A percentile compares a stretch with the other conserved stretches of the same genome.
phyloP scores from a whole-genome alignment of 352 stramenopile genomes.

The Globisporangium apiculatum region DNA sequence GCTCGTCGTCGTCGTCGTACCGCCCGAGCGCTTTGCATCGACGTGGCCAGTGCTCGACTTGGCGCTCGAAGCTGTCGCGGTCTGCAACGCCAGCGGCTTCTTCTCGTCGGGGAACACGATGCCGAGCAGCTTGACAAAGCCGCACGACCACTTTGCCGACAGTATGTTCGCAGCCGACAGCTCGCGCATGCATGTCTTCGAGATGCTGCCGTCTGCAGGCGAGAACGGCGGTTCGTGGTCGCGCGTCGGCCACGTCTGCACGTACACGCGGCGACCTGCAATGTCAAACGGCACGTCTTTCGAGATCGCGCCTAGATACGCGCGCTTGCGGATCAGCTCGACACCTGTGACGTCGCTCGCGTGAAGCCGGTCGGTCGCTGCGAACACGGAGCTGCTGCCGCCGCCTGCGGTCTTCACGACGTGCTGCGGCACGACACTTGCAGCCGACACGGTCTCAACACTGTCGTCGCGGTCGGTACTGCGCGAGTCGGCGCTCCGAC shows the following conservation, averaged over 20 bases:
- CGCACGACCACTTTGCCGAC: constrained; percentile 28
- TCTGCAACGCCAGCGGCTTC: constrained; percentile 11
- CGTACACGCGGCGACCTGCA: constrained; percentile 45
- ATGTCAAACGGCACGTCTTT: constrained; percentile 31
- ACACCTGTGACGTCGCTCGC: constrained; percentile 37
- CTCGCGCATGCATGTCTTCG: constrained; percentile 49
- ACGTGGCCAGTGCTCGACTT: not conserved
- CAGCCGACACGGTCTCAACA: constrained; percentile 5
- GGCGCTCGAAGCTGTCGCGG: constrained; percentile 11
- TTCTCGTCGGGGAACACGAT: constrained; percentile 65
- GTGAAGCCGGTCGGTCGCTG: constrained; percentile 24
- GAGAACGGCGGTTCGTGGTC: constrained; percentile 47
- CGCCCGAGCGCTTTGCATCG: not conserved
- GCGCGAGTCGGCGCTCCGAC: not conserved
- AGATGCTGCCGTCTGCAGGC: constrained; percentile 32
- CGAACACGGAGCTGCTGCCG: constrained; percentile 11
- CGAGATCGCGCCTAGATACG: constrained; percentile 43
- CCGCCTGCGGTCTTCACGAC: constrained; percentile 8
- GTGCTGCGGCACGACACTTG: constrained; percentile 32
- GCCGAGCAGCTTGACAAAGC: constrained; percentile 53
- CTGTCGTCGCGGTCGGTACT: not conserved
- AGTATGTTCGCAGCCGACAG: constrained; percentile 40
- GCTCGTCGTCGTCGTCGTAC: not conserved
- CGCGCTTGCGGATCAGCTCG: constrained; percentile 63
- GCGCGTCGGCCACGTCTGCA: constrained; percentile 77